Base-by-base conservation (phyloP, 305 asterid genomes). In the Stenogyne calaminthoides region DNA sequence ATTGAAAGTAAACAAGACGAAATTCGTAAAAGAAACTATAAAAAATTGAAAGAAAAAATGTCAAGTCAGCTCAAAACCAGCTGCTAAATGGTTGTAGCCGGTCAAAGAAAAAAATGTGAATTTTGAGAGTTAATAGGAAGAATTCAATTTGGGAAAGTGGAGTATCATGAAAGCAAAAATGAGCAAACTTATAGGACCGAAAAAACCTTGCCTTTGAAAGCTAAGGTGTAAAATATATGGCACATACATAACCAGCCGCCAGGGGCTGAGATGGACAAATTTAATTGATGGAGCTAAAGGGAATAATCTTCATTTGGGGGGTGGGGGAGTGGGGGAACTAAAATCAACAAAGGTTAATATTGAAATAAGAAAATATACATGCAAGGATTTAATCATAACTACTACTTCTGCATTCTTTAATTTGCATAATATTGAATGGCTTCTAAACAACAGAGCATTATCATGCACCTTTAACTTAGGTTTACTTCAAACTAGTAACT, bases 401-500 rank as follows among this genome's bases (percentile, higher is more conserved):
- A 70, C 25, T 10, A 69, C 64, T 4, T 16, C 10, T n/a, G 32
- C 9, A 27, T 70, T 57, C 67, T 25, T 32, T 39, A 15, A 71
- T 69, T 37, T 25, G 20, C 34, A n/a, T n/a, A n/a, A 32, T 32
- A 40, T 20, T 36, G 36, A 58, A 40, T 56, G 34, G 42, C 42
- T 37, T 37, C 42, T 65, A 2, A 44, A 42, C n/a, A 51, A 25
- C 19, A 25, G 29, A 25, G 29, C 29, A 25, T 25, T 44, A 40
- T 12, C 16, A 60, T 37, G 18, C 7, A 46, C n/a, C 74, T 47
- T 36, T 6, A 9, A 5, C 54, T 16, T 22, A 52, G 64, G 18
- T 44, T 44, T 15, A 42, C 29, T 19, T 39, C 68, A 67, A 77
- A 49, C 67, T 46, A 10, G 69, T 15, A 58, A 34, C 49, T 59